Conservation (phyloP, 2,329 filamentous ascomycete genomes). For the Chlorencoelia australis region DNA sequence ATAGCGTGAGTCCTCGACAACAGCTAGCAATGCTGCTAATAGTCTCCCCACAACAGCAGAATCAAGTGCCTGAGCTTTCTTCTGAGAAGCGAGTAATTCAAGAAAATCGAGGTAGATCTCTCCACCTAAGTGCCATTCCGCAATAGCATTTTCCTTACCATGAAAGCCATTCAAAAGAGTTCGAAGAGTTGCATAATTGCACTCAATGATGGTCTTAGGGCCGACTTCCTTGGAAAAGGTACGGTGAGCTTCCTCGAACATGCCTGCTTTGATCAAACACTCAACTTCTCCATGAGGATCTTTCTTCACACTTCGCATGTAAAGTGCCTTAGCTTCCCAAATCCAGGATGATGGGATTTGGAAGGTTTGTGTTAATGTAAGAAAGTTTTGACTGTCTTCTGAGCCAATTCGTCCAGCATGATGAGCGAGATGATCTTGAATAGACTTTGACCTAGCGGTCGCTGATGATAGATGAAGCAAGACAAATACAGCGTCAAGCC, state of each 20-base stretch:
- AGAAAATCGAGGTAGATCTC: constrained; percentile 64
- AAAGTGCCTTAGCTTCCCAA: constrained; percentile 76
- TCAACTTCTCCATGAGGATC: constrained; percentile 64
- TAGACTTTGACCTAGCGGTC: constrained; percentile 50
- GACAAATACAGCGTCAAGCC: constrained; percentile 65
- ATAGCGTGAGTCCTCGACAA: constrained; percentile 28
- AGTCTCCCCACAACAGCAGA: constrained; percentile 44
- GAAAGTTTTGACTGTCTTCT: constrained; percentile 45
- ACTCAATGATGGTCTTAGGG: constrained; percentile 70
- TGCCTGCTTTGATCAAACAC: constrained; percentile 68
- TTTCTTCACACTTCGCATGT: constrained; percentile 63
- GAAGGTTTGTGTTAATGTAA: constrained; percentile 51
- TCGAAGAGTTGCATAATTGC: constrained; percentile 62
- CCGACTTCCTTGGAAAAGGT: constrained; percentile 75
- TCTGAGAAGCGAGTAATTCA: constrained; percentile 37
- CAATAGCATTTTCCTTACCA: constrained; percentile 48
- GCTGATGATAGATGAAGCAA: constrained; percentile 62
- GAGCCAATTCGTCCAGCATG: constrained; percentile 59
- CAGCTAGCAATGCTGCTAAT: constrained; percentile 44
- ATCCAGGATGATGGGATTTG: constrained; percentile 70
- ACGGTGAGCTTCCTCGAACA: constrained; percentile 72
- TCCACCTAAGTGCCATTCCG: constrained; percentile 70
- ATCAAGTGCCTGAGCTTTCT: constrained; percentile 31
- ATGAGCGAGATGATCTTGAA: constrained; percentile 64
- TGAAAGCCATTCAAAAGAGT: constrained; percentile 64